These are phyloP conservation scores for Penicillium argentinense DNA, from an alignment of 495 filamentous ascomycete genomes.

Conservation along the genomic window DNA sequence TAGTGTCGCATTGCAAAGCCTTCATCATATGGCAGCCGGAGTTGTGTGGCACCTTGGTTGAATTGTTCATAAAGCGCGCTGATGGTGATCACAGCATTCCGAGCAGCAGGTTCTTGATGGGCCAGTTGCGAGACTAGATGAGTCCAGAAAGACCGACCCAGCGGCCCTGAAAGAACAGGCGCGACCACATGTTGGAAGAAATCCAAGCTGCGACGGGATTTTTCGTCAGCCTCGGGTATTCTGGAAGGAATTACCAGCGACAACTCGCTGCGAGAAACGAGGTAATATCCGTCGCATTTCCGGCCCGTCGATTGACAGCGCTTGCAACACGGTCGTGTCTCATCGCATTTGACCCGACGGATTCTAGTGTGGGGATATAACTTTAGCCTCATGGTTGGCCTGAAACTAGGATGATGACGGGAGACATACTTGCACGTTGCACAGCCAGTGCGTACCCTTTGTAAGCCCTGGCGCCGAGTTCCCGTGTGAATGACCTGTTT, in stretches of 20 bases:
- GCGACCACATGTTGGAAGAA: constrained; percentile 1
- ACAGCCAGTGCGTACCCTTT: constrained; percentile 1
- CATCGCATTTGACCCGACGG: constrained; percentile 19
- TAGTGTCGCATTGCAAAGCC: constrained; percentile 12
- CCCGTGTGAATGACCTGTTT: background rate
- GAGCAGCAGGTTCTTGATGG: constrained; percentile 1
- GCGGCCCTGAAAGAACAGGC: background rate
- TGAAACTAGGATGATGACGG: background rate
- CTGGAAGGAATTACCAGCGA: background rate
- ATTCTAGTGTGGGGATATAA: constrained; percentile 3
- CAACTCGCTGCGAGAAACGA: background rate
- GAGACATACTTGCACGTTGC: background rate
- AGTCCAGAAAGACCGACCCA: constrained; percentile 15
- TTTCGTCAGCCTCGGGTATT: background rate
- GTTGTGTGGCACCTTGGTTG: background rate
- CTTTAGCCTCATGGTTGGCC: background rate
- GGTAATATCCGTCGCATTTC: constrained; percentile 45
- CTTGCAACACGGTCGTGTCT: constrained; percentile 11
- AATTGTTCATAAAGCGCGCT: constrained; percentile 7
- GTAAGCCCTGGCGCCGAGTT: background rate
- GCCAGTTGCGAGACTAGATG: constrained; percentile 9
- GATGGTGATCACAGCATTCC: constrained; percentile 10
- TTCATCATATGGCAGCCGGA: background rate
- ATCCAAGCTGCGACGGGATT: background rate
- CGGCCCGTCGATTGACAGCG: constrained; percentile 37